Percentiles rank a stretch among this genome's conserved stretches.
Conservation (phyloP, 495 filamentous ascomycete species). For the Penicillium cinerascens region DNA sequence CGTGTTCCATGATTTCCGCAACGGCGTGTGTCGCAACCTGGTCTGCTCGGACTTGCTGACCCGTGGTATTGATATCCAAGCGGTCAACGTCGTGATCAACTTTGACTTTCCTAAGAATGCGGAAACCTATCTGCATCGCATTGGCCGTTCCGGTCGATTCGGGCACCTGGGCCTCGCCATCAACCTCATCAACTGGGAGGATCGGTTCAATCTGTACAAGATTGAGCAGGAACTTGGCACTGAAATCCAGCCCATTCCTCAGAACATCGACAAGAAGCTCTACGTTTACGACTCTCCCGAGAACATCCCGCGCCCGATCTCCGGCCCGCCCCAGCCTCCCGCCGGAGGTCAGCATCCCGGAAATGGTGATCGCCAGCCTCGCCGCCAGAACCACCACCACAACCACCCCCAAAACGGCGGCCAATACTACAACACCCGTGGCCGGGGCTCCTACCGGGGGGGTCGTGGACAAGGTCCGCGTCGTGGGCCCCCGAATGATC, state of each 20-base stretch:
- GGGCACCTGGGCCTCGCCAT: constrained; percentile 97
- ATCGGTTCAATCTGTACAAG: constrained; percentile 97
- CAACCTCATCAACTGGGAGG: constrained; percentile 99
- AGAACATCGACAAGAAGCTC: constrained; percentile 92
- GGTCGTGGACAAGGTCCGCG: constrained; percentile 46
- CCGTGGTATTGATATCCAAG: constrained; percentile 98
- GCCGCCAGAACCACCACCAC: constrained; percentile 36
- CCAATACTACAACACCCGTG: constrained; percentile 38
- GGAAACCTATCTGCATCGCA: constrained; percentile 97
- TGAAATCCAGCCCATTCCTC: constrained; percentile 93
- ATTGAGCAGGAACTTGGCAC: constrained; percentile 97
- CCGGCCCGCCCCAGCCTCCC: constrained; percentile 38
- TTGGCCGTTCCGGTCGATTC: constrained; percentile 95
- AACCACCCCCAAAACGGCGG: constrained; percentile 33
- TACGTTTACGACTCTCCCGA: constrained; percentile 98
- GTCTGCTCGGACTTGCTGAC: constrained; percentile 98
- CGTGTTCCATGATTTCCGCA: constrained; percentile 98
- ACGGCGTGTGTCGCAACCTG: constrained; percentile 94
- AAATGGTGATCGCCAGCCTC: constrained; percentile 33
- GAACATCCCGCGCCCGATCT: constrained; percentile 78
- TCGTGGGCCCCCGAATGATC: constrained; percentile 34
- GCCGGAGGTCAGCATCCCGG: constrained; percentile 19
- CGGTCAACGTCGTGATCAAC: constrained; percentile 99
- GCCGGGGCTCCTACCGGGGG: constrained; percentile 42
- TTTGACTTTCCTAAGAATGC: constrained; percentile 99